These are phyloP conservation scores for Capsicum chinense DNA, from an alignment of 257 asterid genomes.

Conservation along the genomic window DNA sequence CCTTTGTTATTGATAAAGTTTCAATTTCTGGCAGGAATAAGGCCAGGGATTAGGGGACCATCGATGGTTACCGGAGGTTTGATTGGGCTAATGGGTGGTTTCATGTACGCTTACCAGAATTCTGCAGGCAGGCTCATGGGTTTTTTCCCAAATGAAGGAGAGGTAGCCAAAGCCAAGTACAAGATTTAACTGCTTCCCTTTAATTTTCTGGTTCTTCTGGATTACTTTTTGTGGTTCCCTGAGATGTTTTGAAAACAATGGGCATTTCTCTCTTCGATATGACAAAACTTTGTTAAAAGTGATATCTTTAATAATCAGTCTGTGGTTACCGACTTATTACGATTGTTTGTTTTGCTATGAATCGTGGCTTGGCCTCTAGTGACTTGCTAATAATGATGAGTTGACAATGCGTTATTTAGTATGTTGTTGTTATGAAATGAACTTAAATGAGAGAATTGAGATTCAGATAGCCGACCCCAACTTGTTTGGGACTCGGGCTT, in stretches of 20 bases:
- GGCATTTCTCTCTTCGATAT: background rate
- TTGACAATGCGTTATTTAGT: background rate
- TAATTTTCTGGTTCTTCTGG: background rate
- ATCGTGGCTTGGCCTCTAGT: background rate
- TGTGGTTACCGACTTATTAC: background rate
- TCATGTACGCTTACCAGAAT: slow-evolving; percentile 96
- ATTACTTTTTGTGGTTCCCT: background rate
- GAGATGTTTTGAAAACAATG: background rate
- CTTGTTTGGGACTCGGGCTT: background rate
- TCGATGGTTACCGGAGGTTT: slow-evolving; percentile 98
- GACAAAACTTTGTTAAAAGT: background rate
- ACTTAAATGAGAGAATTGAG: background rate
- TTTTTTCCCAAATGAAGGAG: slow-evolving; percentile 92
- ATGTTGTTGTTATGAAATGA: background rate
- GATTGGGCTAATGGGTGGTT: slow-evolving; percentile 94
- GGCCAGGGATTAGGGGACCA: slow-evolving; percentile 95
- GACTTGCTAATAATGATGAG: background rate
- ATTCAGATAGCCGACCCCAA: background rate
- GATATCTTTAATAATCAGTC: background rate
- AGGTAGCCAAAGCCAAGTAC: slow-evolving; percentile 89
- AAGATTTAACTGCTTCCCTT: slow-evolving; percentile 50
- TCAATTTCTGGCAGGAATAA: slow-evolving; percentile 56
- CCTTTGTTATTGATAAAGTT: background rate
- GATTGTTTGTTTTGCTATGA: background rate
- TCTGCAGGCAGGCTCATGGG: slow-evolving; percentile 99